Base-by-base conservation (phyloP, 1,284 basidiomycete genomes). In the Trametes sp. region DNA sequence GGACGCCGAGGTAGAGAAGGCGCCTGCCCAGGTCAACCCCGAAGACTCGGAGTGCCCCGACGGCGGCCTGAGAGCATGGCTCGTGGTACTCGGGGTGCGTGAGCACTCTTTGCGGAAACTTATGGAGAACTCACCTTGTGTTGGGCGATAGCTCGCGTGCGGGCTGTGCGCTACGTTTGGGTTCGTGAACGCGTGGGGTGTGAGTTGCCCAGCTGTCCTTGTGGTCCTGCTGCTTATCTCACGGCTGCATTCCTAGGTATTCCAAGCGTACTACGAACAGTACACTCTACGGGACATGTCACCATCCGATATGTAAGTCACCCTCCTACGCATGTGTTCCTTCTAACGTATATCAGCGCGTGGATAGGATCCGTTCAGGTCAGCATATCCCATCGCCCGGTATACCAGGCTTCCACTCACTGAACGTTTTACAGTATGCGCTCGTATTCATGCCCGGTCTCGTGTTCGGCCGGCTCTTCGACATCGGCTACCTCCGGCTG, bases 331-430 rank as follows among this genome's bases (percentile, higher is more conserved):
- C 26, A 16, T 29, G n/a, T n/a, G n/a, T n/a, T n/a, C 29, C 3
- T 21, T 2, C n/a, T 49, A 4, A 33, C 2, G 24, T 31, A 16
- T 4, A 16, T 2, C 61, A 90, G 87, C 48, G 83, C 89, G 10
- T 92, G 89, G 90, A 90, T 92, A 62, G 90, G 90, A 1, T 90
- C 89, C 0, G 77, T 89, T 56, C 88, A 92, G 75, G 86, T 84
- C 52, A 7, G 75, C n/a, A n/a, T n/a, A n/a, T 59, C 26, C 13
- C 5, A 21, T 2, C 11, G 4, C 13, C 11, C 19, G 21, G 4
- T 29, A 28, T 42, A 8, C 6, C 2, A 11, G 9, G 16, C 2
- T 26, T 26, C 2, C 36, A 19, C 38, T 4, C 2, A 28, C 54
- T 42, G 9, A 21, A 21, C 8, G n/a, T 23, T 7, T 28, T 9